Conservation (phyloP, 2,329 filamentous ascomycete genomes). For the Calonectria hawksworthii region DNA sequence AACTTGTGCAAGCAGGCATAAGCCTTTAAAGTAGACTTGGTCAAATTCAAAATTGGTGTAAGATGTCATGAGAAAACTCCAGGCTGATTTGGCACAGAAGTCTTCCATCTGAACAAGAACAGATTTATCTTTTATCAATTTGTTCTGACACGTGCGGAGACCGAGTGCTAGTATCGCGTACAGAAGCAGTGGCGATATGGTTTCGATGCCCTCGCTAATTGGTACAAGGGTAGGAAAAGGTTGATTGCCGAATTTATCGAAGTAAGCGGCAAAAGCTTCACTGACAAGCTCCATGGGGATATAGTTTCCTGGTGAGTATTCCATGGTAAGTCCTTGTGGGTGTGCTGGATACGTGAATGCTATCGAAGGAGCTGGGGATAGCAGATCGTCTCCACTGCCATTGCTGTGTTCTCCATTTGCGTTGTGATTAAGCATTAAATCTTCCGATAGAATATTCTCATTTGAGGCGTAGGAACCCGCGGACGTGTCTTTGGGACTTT, state of each 20-base stretch:
- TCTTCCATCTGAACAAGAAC: neutral
- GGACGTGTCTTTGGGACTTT: neutral
- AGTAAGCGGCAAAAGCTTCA: neutral
- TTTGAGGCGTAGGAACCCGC: neutral
- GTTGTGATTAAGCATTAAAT: neutral
- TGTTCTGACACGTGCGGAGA: neutral
- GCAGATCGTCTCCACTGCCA: neutral
- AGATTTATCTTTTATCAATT: neutral
- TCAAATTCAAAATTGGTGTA: neutral
- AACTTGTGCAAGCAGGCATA: neutral
- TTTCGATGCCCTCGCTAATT: neutral
- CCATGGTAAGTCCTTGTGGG: neutral
- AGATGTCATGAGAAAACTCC: neutral
- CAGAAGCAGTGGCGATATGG: neutral
- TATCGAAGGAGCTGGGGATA: neutral
- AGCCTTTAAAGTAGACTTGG: neutral
- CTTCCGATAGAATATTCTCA: neutral
- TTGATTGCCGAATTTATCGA: neutral
- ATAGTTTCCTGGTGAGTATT: neutral
- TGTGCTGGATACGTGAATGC: neutral
- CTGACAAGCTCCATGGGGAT: neutral
- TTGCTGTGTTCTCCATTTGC: neutral
- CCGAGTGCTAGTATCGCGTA: neutral
- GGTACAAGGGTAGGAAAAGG: neutral
- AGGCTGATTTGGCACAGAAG: neutral